Evolutionary conservation across 192 early-diverging fungal genomes (phyloP), one percentile per base, ranked within the genome.

Genomic region (Ramicandelaber brevisporus): DNA sequence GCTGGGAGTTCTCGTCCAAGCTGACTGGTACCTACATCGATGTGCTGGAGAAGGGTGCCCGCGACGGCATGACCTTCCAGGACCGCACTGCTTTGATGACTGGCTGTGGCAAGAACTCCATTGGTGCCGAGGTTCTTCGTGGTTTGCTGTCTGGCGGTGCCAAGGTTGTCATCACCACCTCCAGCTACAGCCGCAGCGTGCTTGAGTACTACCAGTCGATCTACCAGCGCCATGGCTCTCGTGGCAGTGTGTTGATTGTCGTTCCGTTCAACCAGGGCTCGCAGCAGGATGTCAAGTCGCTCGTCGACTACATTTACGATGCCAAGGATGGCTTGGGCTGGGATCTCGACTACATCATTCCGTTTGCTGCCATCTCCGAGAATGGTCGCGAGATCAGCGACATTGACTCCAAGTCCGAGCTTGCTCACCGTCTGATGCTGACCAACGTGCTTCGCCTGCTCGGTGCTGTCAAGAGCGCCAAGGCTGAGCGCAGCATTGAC

Each of bases 231-330:
- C 68, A 77, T 46, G 89, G 89, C n/a, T 67, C 86, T 21, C 73
- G 77, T 37, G 79, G 78, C 16, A 77, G 78, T 2, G 47, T 62
- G 8, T 61, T 95, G 24, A 61, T 82, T 18, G 65, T 95, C 20
- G 82, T 90, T 15, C 86, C 89, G 8, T 95, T 95, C 58, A 95
- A 95, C 55, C 78, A 73, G 39, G 85, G 65, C 20, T 88, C 86
- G 3, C 59, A 63, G 37, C 70, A 79, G 50, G 89, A 95, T 50
- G 61, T 75, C 4, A 48, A 59, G 21, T 50, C 59, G n/a, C 50
- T 95, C 7, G 61, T 90, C 28, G 57, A 79, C 36, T 95, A 78
- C 46, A 84, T 95, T 26, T 95, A 90, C 50, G 31, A 48, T 27
- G 61, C 65, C 36, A 57, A 59, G 37, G 42, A 26, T 11, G 84